Conservation (phyloP, 2,329 filamentous ascomycete genomes). For the Colletotrichum caudatum region DNA sequence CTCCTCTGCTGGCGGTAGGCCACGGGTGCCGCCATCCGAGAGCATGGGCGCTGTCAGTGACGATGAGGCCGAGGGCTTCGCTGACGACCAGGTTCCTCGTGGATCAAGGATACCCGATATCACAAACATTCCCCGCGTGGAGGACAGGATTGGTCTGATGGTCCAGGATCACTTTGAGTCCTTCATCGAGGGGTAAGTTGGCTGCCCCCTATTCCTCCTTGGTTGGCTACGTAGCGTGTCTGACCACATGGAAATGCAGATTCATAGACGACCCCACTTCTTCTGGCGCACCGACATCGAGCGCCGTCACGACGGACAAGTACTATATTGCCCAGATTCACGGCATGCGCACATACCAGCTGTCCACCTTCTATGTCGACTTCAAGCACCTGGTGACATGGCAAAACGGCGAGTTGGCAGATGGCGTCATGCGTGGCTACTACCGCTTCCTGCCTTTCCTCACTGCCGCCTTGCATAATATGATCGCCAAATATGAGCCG, state of each 20-base stretch:
- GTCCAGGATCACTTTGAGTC: constrained; percentile 82
- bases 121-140: constrained; percentile 74
- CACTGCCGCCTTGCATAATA: constrained; percentile 87
- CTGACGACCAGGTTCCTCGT: constrained; percentile 72
- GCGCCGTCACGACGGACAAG: constrained; percentile 79
- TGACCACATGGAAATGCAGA: constrained; percentile 49
- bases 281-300: constrained; percentile 73
- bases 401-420: constrained; percentile 83
- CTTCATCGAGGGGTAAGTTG: constrained; percentile 79
- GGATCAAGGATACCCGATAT: constrained; percentile 61
- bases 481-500: constrained; percentile 94
- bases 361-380: constrained; percentile 90
- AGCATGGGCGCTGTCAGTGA: constrained; percentile 71
- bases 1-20: constrained; percentile 65
- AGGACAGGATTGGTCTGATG: constrained; percentile 80
- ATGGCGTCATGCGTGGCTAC: constrained; percentile 89
- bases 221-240: background rate
- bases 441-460: constrained; percentile 96
- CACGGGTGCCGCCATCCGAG: constrained; percentile 72
- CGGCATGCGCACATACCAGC: constrained; percentile 76
- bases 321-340: constrained; percentile 89
- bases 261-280: constrained; percentile 77
- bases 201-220: background rate
- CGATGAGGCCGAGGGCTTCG: constrained; percentile 71
- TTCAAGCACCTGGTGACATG: constrained; percentile 84